Conservation (phyloP, 148 eudicot species). For the Amaranthus hypochondriacus region DNA sequence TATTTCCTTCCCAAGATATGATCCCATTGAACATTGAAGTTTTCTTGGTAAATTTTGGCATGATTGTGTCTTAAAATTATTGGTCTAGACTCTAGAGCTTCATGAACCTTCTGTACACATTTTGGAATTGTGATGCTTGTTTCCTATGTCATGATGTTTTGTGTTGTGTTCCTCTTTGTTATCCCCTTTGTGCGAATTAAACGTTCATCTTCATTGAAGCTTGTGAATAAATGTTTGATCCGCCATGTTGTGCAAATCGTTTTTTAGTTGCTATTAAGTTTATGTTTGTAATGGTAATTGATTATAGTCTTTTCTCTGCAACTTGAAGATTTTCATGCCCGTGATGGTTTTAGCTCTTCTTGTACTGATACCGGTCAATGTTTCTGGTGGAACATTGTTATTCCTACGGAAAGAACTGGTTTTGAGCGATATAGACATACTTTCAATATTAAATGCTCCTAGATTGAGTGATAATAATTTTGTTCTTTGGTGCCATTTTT, state of each 20-base stretch:
- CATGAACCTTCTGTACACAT: no score
- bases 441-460: constrained; percentile 87
- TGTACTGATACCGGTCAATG: constrained; percentile 82
- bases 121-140: no score
- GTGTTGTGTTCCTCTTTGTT: background rate
- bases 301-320: constrained; percentile 27
- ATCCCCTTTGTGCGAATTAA: background rate
- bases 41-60: no score
- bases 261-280: background rate
- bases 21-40: no score
- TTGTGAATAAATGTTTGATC: background rate
- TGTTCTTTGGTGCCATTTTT: background rate
- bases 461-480: constrained; percentile 14
- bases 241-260: background rate
- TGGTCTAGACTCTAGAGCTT: no score
- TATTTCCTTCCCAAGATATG: no score
- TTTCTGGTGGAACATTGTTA: constrained; percentile 64
- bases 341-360: constrained; percentile 60
- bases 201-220: background rate
- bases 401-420: constrained; percentile 76
- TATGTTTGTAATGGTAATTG: background rate
- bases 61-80: no score
- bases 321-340: constrained; percentile 84
- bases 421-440: constrained; percentile 79
- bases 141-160: no score